Conservation (phyloP, 202 grass and related monocot genomes). For the Digitaria exilis region DNA sequence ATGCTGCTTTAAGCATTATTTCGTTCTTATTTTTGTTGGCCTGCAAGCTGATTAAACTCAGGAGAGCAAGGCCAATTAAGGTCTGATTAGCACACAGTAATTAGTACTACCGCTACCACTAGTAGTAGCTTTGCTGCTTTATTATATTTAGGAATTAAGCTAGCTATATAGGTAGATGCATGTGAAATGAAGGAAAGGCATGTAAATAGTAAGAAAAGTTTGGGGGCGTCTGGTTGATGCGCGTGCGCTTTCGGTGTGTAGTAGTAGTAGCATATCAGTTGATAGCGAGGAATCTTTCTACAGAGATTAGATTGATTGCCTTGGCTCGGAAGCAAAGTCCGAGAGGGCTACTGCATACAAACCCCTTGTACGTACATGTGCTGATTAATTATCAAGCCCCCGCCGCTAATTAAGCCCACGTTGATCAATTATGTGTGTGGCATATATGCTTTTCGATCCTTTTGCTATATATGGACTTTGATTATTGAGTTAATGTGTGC, state of each 20-base stretch:
- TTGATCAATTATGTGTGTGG: slow-evolving; percentile 18
- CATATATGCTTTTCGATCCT: not conserved
- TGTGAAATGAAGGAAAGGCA: slow-evolving; percentile 30
- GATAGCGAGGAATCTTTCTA: slow-evolving; percentile 49
- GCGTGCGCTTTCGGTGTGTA: slow-evolving; percentile 34
- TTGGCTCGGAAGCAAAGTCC: slow-evolving; percentile 55
- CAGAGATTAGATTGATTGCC: slow-evolving; percentile 27
- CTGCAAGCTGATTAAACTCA: not conserved
- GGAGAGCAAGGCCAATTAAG: slow-evolving; percentile 29
- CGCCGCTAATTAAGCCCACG: slow-evolving; percentile 13
- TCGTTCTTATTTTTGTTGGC: slow-evolving; percentile 42
- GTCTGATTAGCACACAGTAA: not conserved
- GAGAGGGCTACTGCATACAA: not conserved
- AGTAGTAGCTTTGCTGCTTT: slow-evolving; percentile 1
- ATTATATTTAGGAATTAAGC: too few relatives aligned
- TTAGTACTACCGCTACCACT: not conserved
- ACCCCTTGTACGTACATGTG: not conserved
- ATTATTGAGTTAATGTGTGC: too few relatives aligned
- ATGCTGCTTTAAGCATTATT: not conserved
- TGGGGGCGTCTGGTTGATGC: not conserved
- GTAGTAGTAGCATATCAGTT: not conserved
- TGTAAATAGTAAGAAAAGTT: slow-evolving; percentile 43
- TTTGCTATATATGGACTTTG: not conserved
- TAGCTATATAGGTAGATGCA: slow-evolving; percentile 14
- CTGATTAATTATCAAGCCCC: not conserved